Conservation (phyloP, 202 grass and related monocot species). For the Saccharum hybrid region DNA sequence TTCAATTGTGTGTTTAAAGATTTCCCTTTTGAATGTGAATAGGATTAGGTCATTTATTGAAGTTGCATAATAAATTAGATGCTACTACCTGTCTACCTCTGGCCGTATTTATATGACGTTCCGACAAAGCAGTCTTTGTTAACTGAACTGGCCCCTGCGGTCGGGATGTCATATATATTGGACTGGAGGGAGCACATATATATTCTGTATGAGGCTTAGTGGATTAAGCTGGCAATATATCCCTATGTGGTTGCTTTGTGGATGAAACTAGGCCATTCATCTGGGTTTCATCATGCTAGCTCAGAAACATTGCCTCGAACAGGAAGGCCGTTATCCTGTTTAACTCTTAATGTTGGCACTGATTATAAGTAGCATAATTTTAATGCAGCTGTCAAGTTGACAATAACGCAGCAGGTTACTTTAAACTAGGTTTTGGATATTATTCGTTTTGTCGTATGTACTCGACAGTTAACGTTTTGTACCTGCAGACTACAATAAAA, state of each 20-base stretch:
- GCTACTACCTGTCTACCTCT: background rate
- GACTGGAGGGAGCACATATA: background rate
- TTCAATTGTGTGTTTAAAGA: conserved; percentile 23
- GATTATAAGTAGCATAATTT: background rate
- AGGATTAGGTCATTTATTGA: background rate
- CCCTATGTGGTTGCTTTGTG: background rate
- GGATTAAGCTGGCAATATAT: background rate
- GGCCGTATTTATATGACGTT: background rate
- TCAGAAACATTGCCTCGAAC: background rate
- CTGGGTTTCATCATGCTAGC: background rate
- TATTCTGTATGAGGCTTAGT: background rate
- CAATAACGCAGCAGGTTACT: background rate
- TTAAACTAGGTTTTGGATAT: background rate
- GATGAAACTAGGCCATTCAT: background rate
- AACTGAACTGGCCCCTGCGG: background rate
- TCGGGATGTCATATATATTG: background rate
- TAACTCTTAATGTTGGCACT: background rate
- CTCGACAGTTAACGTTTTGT: background rate
- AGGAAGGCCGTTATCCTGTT: background rate
- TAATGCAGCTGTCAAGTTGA: background rate
- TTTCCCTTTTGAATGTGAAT: background rate
- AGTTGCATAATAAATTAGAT: conserved; percentile 9
- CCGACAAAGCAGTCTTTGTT: background rate
- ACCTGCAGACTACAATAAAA: conserved; percentile 5
- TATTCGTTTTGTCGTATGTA: background rate